phyloP scores from a whole-genome alignment of 768 basidiomycete genomes.

The Phylloporus sp. region DNA sequence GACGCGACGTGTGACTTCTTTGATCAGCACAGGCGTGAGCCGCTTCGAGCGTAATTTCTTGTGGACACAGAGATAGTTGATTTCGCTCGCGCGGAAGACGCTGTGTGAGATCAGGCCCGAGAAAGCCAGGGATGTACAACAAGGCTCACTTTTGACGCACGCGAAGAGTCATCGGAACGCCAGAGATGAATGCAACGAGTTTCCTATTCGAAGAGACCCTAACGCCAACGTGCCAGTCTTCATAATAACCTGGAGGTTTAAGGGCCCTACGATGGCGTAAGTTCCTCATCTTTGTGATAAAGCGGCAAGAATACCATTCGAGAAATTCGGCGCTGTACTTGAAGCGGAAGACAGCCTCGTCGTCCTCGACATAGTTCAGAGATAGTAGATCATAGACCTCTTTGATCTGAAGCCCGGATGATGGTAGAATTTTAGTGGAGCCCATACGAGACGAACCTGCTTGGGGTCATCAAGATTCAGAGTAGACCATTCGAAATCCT shows the following conservation, averaged over 20 bases:
- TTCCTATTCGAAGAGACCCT: conserved; percentile 87
- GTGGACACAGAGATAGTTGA: conserved; percentile 97
- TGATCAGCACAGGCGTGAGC: conserved; percentile 92
- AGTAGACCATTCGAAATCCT: conserved; percentile 87
- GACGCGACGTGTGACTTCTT: conserved; percentile 92
- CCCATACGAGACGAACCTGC: conserved; percentile 44
- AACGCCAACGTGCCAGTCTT: conserved; percentile 96
- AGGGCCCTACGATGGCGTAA: conserved; percentile 62
- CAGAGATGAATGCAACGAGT: conserved; percentile 94
- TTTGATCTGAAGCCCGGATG: conserved; percentile 51
- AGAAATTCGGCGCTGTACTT: conserved; percentile 94
- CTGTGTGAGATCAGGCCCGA: conserved; percentile 35
- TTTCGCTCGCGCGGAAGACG: conserved; percentile 71
- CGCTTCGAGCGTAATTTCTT: conserved; percentile 96
- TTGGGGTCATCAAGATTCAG: conserved; percentile 73
- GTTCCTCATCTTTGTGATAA: not conserved
- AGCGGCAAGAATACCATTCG: conserved; percentile 56
- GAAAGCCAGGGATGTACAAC: not conserved
- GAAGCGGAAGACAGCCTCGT: conserved; percentile 94
- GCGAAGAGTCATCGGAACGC: conserved; percentile 81
- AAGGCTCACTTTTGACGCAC: conserved; percentile 72
- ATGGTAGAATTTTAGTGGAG: not conserved
- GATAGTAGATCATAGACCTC: conserved; percentile 92
- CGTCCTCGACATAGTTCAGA: conserved; percentile 94
- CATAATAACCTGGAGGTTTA: conserved; percentile 86